A percentile compares a stretch with the other conserved stretches of the same genome.
Evolutionary conservation across 768 basidiomycete species (phyloP).

Genomic region (Calvatia gigantea): DNA sequence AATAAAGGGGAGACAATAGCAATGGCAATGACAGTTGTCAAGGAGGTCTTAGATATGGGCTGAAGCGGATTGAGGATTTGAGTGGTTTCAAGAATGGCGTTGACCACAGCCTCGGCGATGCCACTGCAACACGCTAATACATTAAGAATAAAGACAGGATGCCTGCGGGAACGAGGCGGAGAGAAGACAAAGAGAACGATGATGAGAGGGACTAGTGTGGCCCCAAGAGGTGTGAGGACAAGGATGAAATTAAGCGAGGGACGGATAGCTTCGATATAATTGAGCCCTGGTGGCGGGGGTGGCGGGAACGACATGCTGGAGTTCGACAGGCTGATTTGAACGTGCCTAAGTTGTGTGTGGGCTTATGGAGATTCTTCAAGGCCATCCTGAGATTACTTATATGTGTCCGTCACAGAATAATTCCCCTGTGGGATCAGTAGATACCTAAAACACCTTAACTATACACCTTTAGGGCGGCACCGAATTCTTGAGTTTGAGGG

Average conservation of each 20-base stretch:
- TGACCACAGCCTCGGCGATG: constrained; percentile 22
- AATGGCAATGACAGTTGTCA: constrained; percentile 21
- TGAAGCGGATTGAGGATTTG: constrained; percentile 18
- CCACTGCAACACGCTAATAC: constrained; percentile 24
- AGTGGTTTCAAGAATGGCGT: constrained; percentile 17
- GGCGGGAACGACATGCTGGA: background rate
- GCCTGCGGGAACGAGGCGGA: constrained; percentile 20
- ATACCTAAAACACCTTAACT: too few relatives aligned
- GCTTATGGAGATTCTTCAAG: too few relatives aligned
- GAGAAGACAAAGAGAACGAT: constrained; percentile 30
- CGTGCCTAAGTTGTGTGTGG: too few relatives aligned
- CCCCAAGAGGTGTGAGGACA: constrained; percentile 24
- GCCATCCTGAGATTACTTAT: too few relatives aligned
- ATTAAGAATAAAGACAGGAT: constrained; percentile 30
- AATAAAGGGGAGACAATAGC: constrained; percentile 27
- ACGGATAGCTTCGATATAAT: constrained; percentile 24
- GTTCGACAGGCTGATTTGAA: background rate
- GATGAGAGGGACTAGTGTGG: constrained; percentile 30
- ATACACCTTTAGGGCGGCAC: too few relatives aligned
- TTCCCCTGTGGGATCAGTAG: too few relatives aligned
- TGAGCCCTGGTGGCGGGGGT: constrained; percentile 23
- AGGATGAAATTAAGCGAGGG: constrained; percentile 23
- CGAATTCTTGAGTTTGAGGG: too few relatives aligned
- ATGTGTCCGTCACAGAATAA: too few relatives aligned
- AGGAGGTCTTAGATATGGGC: constrained; percentile 14